Evolutionary conservation across 1,284 basidiomycete species (phyloP), one percentile per base, ranked within the genome.

Genomic region (Chalciporus piperatoides): DNA sequence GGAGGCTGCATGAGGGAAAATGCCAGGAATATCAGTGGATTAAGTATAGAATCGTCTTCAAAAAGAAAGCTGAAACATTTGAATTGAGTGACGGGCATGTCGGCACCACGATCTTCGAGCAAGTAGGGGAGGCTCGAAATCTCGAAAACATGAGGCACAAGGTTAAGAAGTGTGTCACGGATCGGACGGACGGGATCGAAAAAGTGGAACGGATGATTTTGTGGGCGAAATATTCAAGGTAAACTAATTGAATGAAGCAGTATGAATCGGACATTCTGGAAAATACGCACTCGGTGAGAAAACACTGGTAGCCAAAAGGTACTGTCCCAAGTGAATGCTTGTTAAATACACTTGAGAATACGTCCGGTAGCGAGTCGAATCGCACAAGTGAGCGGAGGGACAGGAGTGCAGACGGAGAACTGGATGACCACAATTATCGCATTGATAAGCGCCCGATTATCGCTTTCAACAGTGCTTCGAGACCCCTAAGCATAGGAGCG

Each of bases 401-500:
- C 19, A 15, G 19, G 35, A 41, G 15, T 41, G 41, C 24, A 33
- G 25, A 35, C 35, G 17, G 30, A 25, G 41, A 36, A 49, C 37
- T 32, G 38, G 43, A 40, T 30, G 35, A 49, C 39, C 9, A n/a
- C 45, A 39, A 38, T 48, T 39, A 19, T 44, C 30, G n/a, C 38
- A 39, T 9, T 50, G 63, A 61, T 65, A 62, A 51, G 58, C 51
- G 50, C 49, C 14, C 40, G 48, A 61, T 59, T 53, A 64, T 68
- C 59, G 51, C 63, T 62, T 44, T 44, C 52, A 52, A 25, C 6
- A 55, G 38, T 44, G 35, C 57, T 56, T 62, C 62, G 35, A 51
- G 38, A 23, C 44, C 52, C 53, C 53, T 61, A 48, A 52, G 52
- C 41, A 67, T 53, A 67, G 64, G 64, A 67, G 53, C 52, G 49